A percentile compares a stretch with the other conserved stretches of the same genome.
phyloP scores from a whole-genome alignment of 2,329 filamentous ascomycete species.

The Pyricularia sp. region DNA sequence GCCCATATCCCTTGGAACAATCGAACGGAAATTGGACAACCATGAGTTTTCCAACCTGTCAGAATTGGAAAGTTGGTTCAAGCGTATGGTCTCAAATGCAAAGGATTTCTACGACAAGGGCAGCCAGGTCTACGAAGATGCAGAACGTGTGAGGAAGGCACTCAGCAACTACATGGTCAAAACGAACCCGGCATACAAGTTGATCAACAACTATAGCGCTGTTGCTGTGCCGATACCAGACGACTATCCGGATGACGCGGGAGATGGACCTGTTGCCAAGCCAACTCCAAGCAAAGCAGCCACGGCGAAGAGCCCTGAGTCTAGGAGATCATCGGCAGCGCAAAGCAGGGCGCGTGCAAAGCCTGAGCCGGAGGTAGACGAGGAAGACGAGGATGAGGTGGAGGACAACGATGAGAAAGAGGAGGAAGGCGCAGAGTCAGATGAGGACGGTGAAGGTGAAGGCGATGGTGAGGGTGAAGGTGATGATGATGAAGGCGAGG shows the following conservation, averaged over 20 bases:
- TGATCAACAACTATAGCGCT: constrained; percentile 55
- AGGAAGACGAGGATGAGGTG: constrained; percentile 18
- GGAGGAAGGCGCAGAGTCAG: constrained; percentile 12
- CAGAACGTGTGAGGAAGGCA: constrained; percentile 77
- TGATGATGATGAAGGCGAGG: constrained; percentile 17
- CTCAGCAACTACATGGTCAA: constrained; percentile 83
- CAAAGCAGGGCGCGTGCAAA: constrained; percentile 6
- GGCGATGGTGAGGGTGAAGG: constrained; percentile 19
- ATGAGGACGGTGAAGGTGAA: constrained; percentile 8
- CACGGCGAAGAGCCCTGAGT: constrained; percentile 6
- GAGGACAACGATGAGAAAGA: constrained; percentile 9
- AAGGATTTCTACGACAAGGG: constrained; percentile 73
- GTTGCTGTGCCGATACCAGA: constrained; percentile 64
- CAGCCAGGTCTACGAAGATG: constrained; percentile 69
- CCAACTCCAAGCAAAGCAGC: constrained; percentile 8
- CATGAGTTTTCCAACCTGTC: constrained; percentile 62
- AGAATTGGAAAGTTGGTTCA: constrained; percentile 73
- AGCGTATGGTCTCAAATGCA: constrained; percentile 79
- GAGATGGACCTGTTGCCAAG: constrained; percentile 8
- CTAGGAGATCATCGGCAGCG: background rate
- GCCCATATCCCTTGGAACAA: constrained; percentile 68
- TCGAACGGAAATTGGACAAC: constrained; percentile 65
- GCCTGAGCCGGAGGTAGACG: constrained; percentile 17
- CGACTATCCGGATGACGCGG: constrained; percentile 18
- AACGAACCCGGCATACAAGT: constrained; percentile 73